Conservation (phyloP, 2,329 filamentous ascomycete species). For the Rutstroemia sp. region DNA sequence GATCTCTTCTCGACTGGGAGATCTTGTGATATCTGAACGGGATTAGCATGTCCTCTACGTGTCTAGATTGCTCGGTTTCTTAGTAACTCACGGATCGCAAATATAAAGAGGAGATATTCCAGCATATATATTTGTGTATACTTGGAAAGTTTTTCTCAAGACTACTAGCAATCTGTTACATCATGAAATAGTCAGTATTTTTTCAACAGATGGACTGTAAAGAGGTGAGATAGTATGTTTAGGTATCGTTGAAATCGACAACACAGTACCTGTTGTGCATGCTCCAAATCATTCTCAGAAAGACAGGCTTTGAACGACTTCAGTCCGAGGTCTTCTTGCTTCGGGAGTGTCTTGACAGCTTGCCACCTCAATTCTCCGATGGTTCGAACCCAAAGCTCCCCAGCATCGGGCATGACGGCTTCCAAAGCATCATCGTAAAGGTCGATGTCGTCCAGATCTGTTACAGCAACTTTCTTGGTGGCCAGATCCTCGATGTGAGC, state of each 20-base stretch:
- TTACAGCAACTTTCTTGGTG: conserved; percentile 16
- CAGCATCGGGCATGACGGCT: conserved; percentile 17
- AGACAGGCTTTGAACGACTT: conserved; percentile 28
- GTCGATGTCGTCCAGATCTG: conserved; percentile 26
- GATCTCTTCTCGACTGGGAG: conserved; percentile 24
- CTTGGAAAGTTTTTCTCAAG: conserved; percentile 28
- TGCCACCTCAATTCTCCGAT: conserved; percentile 28
- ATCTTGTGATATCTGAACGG: conserved; percentile 17
- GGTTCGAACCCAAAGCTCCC: conserved; percentile 23
- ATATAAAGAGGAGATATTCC: conserved; percentile 28
- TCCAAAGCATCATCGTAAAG: conserved; percentile 27
- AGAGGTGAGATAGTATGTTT: not conserved
- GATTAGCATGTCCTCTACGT: conserved; percentile 9
- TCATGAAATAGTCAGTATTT: not conserved
- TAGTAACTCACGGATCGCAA: conserved; percentile 25
- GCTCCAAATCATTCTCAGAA: conserved; percentile 26
- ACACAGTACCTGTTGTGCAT: conserved; percentile 27
- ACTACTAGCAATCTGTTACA: conserved; percentile 27
- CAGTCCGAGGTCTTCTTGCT: conserved; percentile 24
- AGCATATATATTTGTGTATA: conserved; percentile 29
- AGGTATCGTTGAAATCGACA: not conserved
- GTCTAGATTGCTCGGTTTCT: not conserved
- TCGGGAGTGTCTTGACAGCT: conserved; percentile 26
- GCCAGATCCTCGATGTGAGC: conserved; percentile 24
- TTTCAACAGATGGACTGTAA: not conserved